Conservation (phyloP, 805 yeast species). For the Zygosaccharomyces bailii region DNA sequence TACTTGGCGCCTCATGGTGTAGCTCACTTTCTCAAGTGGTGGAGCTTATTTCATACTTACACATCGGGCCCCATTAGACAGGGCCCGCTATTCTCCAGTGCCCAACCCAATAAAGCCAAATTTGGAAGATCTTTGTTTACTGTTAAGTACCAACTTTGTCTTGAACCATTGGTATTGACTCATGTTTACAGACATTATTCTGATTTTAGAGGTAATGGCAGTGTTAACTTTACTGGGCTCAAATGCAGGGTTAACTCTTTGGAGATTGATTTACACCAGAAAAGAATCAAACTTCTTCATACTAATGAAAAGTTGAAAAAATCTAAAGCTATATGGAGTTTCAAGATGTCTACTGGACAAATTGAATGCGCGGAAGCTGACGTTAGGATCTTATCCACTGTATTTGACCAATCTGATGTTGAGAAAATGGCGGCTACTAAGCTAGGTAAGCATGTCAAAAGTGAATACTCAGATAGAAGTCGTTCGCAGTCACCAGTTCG, state of each 20-base stretch:
- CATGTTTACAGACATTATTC: constrained; percentile 65
- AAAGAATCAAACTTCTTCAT: constrained; percentile 41
- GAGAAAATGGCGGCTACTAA: constrained; percentile 39
- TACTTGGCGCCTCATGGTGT: constrained; percentile 72
- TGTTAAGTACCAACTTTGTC: constrained; percentile 65
- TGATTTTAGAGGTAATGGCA: constrained; percentile 40
- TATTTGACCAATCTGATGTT: constrained; percentile 54
- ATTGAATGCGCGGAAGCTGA: constrained; percentile 68
- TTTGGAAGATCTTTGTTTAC: constrained; percentile 70
- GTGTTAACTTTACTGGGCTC: constrained; percentile 55
- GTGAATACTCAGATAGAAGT: constrained; percentile 11
- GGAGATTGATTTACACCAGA: constrained; percentile 60
- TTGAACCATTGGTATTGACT: constrained; percentile 65
- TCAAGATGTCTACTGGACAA: constrained; percentile 65
- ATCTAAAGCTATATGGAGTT: constrained; percentile 45
- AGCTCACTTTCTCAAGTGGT: constrained; percentile 72
- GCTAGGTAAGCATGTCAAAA: constrained; percentile 27
- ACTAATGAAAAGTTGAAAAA: constrained; percentile 44
- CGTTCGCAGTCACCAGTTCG: not conserved
- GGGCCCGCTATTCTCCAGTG: constrained; percentile 62
- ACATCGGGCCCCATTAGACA: constrained; percentile 72
- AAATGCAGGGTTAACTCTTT: constrained; percentile 52
- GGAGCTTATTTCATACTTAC: constrained; percentile 73
- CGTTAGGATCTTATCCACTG: constrained; percentile 60
- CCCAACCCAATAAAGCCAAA: constrained; percentile 45